phyloP scores from a whole-genome alignment of 2,329 filamentous ascomycete species.

The Neoascochyta sp. region DNA sequence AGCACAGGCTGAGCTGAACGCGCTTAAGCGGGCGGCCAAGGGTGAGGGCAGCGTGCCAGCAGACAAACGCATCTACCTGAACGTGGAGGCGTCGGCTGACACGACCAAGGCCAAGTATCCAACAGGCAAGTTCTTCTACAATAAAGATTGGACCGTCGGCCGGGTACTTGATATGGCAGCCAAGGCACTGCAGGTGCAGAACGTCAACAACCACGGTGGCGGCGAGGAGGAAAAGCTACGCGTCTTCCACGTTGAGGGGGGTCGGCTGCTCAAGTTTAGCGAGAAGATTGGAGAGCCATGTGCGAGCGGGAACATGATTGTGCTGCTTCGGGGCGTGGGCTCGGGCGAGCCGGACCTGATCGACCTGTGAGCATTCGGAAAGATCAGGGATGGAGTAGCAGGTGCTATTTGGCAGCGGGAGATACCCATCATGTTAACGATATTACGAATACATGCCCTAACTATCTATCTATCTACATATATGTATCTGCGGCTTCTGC shows the following conservation, averaged over 20 bases:
- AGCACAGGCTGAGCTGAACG: slow-evolving; percentile 66
- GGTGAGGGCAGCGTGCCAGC: slow-evolving; percentile 76
- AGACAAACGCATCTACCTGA: slow-evolving; percentile 86
- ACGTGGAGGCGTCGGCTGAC: slow-evolving; percentile 84
- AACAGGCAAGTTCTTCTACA: slow-evolving; percentile 53
- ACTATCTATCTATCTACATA: too few relatives aligned
- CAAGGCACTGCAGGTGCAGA: slow-evolving; percentile 71
- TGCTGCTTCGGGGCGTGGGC: slow-evolving; percentile 81
- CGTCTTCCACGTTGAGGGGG: slow-evolving; percentile 90
- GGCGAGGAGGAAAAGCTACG: slow-evolving; percentile 76
- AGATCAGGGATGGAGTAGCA: background rate
- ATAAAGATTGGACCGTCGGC: slow-evolving; percentile 80
- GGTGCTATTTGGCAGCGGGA: slow-evolving; percentile 3
- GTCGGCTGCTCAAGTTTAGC: slow-evolving; percentile 77
- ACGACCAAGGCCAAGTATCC: slow-evolving; percentile 81
- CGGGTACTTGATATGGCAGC: slow-evolving; percentile 76
- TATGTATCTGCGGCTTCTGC: too few relatives aligned
- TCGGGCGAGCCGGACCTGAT: slow-evolving; percentile 71
- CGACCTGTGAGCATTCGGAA: slow-evolving; percentile 38
- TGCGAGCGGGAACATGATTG: slow-evolving; percentile 82
- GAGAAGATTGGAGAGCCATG: slow-evolving; percentile 76
- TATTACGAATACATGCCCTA: too few relatives aligned
- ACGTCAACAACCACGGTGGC: slow-evolving; percentile 74
- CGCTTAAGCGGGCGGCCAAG: slow-evolving; percentile 81
- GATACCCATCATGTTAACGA: slow-evolving; percentile 15